Percentiles rank a stretch among this genome's conserved stretches.
Conservation (phyloP, 169 alveolate genomes). For the Cytauxzoon felis region DNA sequence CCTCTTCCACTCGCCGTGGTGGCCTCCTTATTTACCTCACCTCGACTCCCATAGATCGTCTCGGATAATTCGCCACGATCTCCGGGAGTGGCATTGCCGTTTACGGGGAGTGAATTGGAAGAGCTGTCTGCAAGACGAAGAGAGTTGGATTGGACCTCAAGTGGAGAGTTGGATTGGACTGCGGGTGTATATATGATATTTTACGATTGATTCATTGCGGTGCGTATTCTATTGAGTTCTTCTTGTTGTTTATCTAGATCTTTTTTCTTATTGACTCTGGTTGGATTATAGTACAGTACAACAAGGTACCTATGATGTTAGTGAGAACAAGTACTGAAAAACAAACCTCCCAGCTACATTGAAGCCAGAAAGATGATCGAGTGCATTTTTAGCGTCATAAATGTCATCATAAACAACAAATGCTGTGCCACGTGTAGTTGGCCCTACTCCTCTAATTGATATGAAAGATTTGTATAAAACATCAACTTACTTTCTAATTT, state of each 20-base stretch:
- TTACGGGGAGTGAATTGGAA: too few relatives aligned
- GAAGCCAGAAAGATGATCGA: constrained; percentile 96
- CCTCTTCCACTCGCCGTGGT: too few relatives aligned
- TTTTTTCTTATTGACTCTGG: constrained; percentile 78
- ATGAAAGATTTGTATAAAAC: neutral
- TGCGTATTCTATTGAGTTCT: constrained; percentile 61
- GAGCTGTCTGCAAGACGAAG: too few relatives aligned
- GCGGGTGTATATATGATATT: too few relatives aligned
- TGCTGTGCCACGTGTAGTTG: constrained; percentile 92
- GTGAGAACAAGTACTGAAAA: neutral
- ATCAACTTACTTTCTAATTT: constrained; percentile 88
- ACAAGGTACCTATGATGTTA: constrained; percentile 71
- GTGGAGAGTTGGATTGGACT: too few relatives aligned
- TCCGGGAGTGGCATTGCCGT: too few relatives aligned
- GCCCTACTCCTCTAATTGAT: constrained; percentile 80
- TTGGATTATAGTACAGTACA: constrained; percentile 82
- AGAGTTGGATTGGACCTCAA: too few relatives aligned
- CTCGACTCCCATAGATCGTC: too few relatives aligned
- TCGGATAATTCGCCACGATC: too few relatives aligned
- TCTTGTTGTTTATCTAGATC: constrained; percentile 76
- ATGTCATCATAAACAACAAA: constrained; percentile 97
- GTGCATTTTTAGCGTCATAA: constrained; percentile 98
- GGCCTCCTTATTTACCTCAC: too few relatives aligned
- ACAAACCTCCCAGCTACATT: constrained; percentile 94
- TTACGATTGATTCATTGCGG: constrained; percentile 45